Evolutionary conservation across 2,329 filamentous ascomycete species (phyloP).

Genomic region (Rosellinia necatrix): DNA sequence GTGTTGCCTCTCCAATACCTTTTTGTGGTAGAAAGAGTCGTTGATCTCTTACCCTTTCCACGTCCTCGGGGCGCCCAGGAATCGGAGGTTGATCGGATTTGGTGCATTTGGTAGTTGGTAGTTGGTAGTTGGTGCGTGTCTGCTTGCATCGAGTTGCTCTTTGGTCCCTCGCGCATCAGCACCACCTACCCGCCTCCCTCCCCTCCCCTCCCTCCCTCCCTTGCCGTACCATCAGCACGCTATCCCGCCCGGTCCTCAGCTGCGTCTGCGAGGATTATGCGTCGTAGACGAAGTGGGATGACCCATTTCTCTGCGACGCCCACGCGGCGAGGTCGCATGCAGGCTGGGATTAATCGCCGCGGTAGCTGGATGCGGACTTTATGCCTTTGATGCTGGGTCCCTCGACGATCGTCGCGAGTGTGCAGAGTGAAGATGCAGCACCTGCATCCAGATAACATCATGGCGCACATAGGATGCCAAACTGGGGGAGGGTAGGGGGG

Average conservation of each 20-base stretch:
- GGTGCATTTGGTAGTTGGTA: too few relatives aligned
- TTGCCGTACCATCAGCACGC: slow-evolving; percentile 3
- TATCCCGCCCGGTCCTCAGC: slow-evolving; percentile 9
- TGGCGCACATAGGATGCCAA: too few relatives aligned
- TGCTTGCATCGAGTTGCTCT: too few relatives aligned
- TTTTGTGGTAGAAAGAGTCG: slow-evolving; percentile 8
- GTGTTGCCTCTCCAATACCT: too few relatives aligned
- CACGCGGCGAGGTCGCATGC: slow-evolving; percentile 29
- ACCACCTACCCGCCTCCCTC: too few relatives aligned
- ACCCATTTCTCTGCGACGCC: slow-evolving; percentile 20
- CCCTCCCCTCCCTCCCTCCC: too few relatives aligned
- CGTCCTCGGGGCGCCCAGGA: too few relatives aligned
- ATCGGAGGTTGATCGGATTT: too few relatives aligned
- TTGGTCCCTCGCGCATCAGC: too few relatives aligned
- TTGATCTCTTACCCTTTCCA: background rate
- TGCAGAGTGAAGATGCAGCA: background rate
- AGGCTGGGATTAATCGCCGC: slow-evolving; percentile 6
- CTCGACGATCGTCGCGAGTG: background rate
- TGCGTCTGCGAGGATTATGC: slow-evolving; percentile 23
- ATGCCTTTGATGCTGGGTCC: background rate
- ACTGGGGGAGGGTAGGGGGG: too few relatives aligned
- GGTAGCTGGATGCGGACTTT: slow-evolving; percentile 20
- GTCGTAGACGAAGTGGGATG: slow-evolving; percentile 10
- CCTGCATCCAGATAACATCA: slow-evolving; percentile 8
- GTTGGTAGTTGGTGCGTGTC: too few relatives aligned